Conservation (phyloP, 192 early-diverging fungal species). For the Podila horticola region DNA sequence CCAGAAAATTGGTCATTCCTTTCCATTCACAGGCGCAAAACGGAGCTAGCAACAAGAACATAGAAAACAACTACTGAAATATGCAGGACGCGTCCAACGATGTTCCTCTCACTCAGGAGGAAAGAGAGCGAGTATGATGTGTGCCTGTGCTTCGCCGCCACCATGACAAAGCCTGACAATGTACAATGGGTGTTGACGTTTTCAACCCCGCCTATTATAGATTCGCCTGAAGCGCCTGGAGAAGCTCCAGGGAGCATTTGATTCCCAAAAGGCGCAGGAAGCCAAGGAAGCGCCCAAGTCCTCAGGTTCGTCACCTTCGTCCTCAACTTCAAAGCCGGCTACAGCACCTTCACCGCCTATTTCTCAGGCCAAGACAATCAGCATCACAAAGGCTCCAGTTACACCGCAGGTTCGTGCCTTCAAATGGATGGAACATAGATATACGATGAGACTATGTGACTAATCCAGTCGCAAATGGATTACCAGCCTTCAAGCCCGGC, state of each 20-base stretch:
- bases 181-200: neutral
- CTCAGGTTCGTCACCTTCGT: neutral
- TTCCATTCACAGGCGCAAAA: no score
- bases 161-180: neutral
- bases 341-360: slow-evolving; percentile 5
- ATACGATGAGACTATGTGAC: neutral
- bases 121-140: slow-evolving; percentile 31
- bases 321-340: neutral
- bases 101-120: slow-evolving; percentile 40
- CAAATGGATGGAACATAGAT: neutral
- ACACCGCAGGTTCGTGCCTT: neutral
- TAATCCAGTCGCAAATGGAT: neutral
- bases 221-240: slow-evolving; percentile 72
- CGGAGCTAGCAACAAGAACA: slow-evolving; percentile 1
- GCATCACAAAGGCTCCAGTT: slow-evolving; percentile 7
- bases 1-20: no score
- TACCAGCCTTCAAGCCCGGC: slow-evolving; percentile 16
- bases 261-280: slow-evolving; percentile 24
- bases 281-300: neutral
- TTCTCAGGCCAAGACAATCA: neutral
- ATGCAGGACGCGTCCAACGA: slow-evolving; percentile 57
- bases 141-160: neutral
- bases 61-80: slow-evolving; percentile 64
- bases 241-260: slow-evolving; percentile 56
- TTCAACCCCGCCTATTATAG: slow-evolving; percentile 34